Evolutionary conservation across 148 eudicot genomes (phyloP).

Genomic region (Nepenthes gracilis): DNA sequence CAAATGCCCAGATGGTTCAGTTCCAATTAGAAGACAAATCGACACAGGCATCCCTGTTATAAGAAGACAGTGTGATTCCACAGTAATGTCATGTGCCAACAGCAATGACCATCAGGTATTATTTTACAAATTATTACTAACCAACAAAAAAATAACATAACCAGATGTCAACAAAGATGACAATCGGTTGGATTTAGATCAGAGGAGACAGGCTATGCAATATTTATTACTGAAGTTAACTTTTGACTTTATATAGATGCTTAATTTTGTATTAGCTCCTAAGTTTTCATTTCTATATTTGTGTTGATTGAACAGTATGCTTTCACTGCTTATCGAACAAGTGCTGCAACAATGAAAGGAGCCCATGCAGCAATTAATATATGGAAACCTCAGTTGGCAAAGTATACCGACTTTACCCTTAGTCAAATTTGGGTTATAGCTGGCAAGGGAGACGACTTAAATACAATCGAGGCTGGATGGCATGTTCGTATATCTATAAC

Average conservation of each 20-base stretch:
- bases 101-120: neutral
- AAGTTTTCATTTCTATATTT: too few relatives aligned
- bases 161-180: neutral
- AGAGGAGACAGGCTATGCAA: too few relatives aligned
- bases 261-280: too few relatives aligned
- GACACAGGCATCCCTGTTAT: neutral
- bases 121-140: too few relatives aligned
- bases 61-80: neutral
- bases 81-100: neutral
- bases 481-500: conserved; percentile 1
- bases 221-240: too few relatives aligned
- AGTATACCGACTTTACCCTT: neutral
- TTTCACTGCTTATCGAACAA: neutral
- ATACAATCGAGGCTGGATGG: conserved; percentile 8
- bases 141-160: neutral
- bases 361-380: neutral
- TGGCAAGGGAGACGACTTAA: neutral
- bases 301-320: neutral
- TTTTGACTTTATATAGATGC: too few relatives aligned
- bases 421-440: conserved; percentile 2
- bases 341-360: neutral
- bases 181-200: neutral
- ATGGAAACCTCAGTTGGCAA: neutral
- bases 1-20: neutral
- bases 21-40: neutral